Conservation (phyloP, 345 rosid species). For the Lenwebbia sp. region DNA sequence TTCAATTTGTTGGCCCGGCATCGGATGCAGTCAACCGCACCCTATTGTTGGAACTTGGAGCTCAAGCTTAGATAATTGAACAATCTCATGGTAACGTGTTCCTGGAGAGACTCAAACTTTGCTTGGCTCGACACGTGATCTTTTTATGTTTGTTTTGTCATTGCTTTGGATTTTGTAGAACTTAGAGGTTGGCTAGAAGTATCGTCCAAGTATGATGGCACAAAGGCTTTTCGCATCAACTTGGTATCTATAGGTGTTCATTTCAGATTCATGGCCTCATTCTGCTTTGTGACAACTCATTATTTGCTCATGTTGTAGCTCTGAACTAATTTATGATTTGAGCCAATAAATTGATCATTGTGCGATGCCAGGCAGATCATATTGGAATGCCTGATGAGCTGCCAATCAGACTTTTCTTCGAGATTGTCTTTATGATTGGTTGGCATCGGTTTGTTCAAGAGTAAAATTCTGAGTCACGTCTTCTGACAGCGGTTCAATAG, state of each 20-base stretch:
- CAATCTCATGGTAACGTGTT: not conserved
- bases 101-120: not conserved
- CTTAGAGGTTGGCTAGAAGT: not conserved
- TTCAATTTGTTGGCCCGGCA: conserved; percentile 77
- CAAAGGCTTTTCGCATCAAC: not conserved
- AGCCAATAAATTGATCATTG: not conserved
- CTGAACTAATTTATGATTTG: not conserved
- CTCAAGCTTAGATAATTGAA: conserved; percentile 19
- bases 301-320: not conserved
- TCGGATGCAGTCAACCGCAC: conserved; percentile 59
- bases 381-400: not conserved
- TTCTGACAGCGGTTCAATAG: not conserved
- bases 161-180: not conserved
- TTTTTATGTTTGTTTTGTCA: not conserved
- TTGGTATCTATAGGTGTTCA: not conserved
- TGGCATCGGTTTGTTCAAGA: not conserved
- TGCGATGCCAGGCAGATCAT: not conserved
- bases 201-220: not conserved
- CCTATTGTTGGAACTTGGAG: conserved; percentile 67
- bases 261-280: not conserved
- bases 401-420: not conserved
- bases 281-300: not conserved
- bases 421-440: not conserved
- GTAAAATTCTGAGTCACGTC: not conserved
- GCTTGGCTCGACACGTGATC: not conserved